Conservation (phyloP, 805 yeast genomes). For the Candida alai region DNA sequence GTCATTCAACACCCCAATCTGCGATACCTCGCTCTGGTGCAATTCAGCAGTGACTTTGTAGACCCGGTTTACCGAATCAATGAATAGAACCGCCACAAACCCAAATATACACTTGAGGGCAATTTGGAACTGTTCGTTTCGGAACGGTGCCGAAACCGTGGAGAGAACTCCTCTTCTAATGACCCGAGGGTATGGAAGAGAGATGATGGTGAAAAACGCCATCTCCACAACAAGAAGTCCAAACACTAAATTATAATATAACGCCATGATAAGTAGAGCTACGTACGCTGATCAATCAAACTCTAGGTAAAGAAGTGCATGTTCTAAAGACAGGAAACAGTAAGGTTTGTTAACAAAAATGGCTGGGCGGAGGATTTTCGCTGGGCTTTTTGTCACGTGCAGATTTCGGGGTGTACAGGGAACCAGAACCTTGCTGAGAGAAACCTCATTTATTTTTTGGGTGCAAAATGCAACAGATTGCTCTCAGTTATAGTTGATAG, state of each 20-base stretch:
- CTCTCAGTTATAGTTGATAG: too few relatives aligned
- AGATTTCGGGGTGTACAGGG: too few relatives aligned
- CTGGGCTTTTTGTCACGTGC: too few relatives aligned
- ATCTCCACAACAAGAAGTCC: conserved; percentile 75
- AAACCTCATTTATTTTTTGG: too few relatives aligned
- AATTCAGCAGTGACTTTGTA: conserved; percentile 64
- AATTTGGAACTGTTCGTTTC: conserved; percentile 66
- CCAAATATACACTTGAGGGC: conserved; percentile 78
- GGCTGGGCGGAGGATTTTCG: too few relatives aligned
- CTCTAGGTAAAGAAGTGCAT: too few relatives aligned
- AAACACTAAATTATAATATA: conserved; percentile 55
- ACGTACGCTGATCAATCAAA: too few relatives aligned
- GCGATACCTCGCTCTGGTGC: conserved; percentile 28
- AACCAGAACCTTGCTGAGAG: too few relatives aligned
- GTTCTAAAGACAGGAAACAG: too few relatives aligned
- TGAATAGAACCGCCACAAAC: conserved; percentile 76
- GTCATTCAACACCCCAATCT: conserved; percentile 38
- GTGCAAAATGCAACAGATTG: too few relatives aligned
- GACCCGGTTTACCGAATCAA: conserved; percentile 86
- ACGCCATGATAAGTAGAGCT: conserved; percentile 35
- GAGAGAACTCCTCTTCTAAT: conserved; percentile 65
- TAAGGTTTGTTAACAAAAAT: too few relatives aligned
- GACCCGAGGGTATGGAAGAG: conserved; percentile 79
- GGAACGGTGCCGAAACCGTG: conserved; percentile 64
- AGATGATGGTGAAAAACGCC: conserved; percentile 70